Evolutionary conservation across 768 basidiomycete genomes (phyloP), one percentile per base, ranked within the genome.

Genomic region (Mrakia hoshinonis): DNA sequence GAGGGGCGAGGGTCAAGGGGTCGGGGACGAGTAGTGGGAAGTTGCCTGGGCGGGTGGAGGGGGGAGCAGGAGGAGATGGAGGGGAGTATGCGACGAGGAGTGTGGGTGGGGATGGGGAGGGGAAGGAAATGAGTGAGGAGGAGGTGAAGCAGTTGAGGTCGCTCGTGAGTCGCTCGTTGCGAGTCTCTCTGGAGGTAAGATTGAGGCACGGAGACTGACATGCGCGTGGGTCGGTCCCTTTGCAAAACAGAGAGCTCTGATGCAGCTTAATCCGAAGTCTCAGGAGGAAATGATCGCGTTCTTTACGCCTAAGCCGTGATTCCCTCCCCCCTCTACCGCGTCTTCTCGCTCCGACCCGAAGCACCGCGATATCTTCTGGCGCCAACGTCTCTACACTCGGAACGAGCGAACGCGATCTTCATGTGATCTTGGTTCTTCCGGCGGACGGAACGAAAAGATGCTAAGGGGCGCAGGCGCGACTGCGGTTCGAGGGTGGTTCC

Each of bases 281-380:
- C 48, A 70, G 58, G 69, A 63, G 12, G 49, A 48, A 10, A 9
- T 70, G 31, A 20, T 70, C 13, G 49, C 47, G 4, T 70, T 70
- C 60, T 52, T 62, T 20, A 26, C 61, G 51, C 20, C n/a, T 34
- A 26, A 49, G 47, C 61, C 39, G 15, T 18, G 22, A 20, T 65
- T 20, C 20, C 26, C 10, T 5, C 12, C 4, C 26, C 10, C 4
- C 26, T 26, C 24, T 34, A 10, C 12, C 26, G 18, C 12, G 10
- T 60, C 55, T 10, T 10, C n/a, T n/a, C n/a, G 10, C 26, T 60
- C 10, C 55, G 26, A 18, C 13, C 4, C 6, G 10, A 29, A 29
- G 29, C 55, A 24, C 4, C 3, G 20, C 15, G 55, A 58, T 5
- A 29, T 4, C 31, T 26, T 29, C 3, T 4, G 20, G 5, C 51